These are phyloP conservation scores for Aspergillus sp. DNA, from an alignment of 2,329 filamentous ascomycete species.

Conservation along the genomic window DNA sequence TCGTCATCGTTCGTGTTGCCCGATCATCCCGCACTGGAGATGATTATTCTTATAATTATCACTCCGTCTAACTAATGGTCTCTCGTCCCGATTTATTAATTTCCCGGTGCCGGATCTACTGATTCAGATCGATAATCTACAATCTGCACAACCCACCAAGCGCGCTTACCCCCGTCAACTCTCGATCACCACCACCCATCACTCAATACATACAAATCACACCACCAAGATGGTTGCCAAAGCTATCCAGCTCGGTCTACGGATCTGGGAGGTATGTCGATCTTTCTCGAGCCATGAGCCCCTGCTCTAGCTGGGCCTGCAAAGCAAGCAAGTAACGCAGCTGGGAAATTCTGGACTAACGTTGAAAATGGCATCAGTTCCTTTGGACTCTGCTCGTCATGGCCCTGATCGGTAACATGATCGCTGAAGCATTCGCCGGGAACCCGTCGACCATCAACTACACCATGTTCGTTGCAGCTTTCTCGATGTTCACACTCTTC, in stretches of 20 bases:
- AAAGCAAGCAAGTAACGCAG: not conserved
- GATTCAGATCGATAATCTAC: constrained; percentile 7
- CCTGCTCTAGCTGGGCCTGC: not conserved
- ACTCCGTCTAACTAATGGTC: constrained; percentile 5
- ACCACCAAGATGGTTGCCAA: constrained; percentile 28
- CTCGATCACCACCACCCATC: not conserved
- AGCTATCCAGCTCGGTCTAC: constrained; percentile 33
- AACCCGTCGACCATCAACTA: constrained; percentile 61
- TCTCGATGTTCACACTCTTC: constrained; percentile 51
- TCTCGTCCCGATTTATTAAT: constrained; percentile 1
- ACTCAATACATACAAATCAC: constrained; percentile 1
- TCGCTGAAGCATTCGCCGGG: constrained; percentile 53
- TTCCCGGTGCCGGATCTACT: constrained; percentile 1
- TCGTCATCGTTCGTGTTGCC: constrained; percentile 33
- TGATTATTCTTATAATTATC: constrained; percentile 22
- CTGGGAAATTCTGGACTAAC: not conserved
- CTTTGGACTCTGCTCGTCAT: constrained; percentile 62
- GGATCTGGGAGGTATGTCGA: constrained; percentile 35
- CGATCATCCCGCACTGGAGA: constrained; percentile 30
- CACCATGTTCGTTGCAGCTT: constrained; percentile 51
- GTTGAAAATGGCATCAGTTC: constrained; percentile 48
- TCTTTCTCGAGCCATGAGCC: not conserved
- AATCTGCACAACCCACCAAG: not conserved
- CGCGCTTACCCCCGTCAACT: not conserved
- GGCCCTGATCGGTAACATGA: constrained; percentile 64